A percentile compares a stretch with the other conserved stretches of the same genome.
phyloP scores from a whole-genome alignment of 108 stramenopile genomes.

The Fragilaria crotonensis region DNA sequence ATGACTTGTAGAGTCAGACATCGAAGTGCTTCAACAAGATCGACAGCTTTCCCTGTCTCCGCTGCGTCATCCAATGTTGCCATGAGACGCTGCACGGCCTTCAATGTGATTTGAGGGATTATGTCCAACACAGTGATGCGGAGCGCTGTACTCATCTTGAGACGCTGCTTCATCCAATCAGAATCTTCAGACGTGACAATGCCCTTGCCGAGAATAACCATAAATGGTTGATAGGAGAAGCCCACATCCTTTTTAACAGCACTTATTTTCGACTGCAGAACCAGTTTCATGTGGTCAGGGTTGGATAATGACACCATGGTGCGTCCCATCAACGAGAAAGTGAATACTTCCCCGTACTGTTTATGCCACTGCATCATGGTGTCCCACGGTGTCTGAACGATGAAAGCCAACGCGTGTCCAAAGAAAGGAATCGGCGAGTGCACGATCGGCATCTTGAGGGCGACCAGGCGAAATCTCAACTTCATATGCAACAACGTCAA shows the following conservation, averaged over 20 bases:
- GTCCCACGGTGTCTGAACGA: conserved; percentile 19
- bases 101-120: conserved; percentile 13
- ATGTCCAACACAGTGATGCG: conserved; percentile 9
- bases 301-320: conserved; percentile 6
- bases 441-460: conserved; percentile 6
- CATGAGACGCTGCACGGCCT: conserved; percentile 13
- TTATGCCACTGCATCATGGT: conserved; percentile 16
- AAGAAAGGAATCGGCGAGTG: conserved; percentile 8
- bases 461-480: too few species aligned
- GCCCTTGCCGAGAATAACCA: conserved; percentile 19
- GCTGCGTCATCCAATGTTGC: conserved; percentile 13
- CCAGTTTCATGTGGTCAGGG: conserved; percentile 13
- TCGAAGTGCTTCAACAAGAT: conserved; percentile 10
- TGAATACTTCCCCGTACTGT: conserved; percentile 11
- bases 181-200: conserved; percentile 23
- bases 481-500: too few species aligned
- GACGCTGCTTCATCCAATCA: conserved; percentile 22
- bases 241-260: conserved; percentile 18
- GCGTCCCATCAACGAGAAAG: conserved; percentile 10
- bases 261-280: conserved; percentile 17
- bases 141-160: conserved; percentile 19
- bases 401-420: conserved; percentile 16
- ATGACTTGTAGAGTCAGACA: conserved; percentile 25
- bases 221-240: conserved; percentile 17
- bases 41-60: conserved; percentile 2